Evolutionary conservation across 2,329 filamentous ascomycete genomes (phyloP).

Genomic region (Bipolaris sorokiniana): DNA sequence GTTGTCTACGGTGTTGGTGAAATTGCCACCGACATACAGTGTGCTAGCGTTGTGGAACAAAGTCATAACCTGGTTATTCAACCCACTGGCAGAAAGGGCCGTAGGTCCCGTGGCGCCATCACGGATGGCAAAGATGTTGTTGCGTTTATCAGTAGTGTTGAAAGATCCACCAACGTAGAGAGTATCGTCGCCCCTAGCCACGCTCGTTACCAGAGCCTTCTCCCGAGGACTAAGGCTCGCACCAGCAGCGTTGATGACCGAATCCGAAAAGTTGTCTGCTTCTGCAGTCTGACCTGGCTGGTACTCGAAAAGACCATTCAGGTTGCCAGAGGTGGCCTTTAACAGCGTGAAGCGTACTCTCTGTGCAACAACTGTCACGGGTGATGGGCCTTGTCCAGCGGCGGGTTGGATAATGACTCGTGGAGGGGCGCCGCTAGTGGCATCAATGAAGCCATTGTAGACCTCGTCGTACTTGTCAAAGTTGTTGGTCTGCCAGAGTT

Average conservation of each 20-base stretch:
- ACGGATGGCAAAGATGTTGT: conserved; percentile 77
- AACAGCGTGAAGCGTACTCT: conserved; percentile 78
- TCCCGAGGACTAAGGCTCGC: conserved; percentile 64
- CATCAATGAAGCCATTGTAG: conserved; percentile 84
- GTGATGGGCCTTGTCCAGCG: conserved; percentile 61
- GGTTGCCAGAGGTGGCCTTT: conserved; percentile 74
- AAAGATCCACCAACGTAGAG: conserved; percentile 87
- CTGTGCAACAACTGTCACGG: conserved; percentile 84
- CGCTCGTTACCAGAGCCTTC: conserved; percentile 71
- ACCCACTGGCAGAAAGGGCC: conserved; percentile 70
- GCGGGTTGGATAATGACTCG: conserved; percentile 77
- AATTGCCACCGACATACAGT: conserved; percentile 80
- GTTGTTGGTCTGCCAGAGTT: conserved; percentile 88
- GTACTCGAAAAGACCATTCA: conserved; percentile 92
- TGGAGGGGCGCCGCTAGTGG: conserved; percentile 76
- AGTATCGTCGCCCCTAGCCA: conserved; percentile 66
- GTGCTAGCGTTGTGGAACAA: conserved; percentile 70
- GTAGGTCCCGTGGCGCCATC: conserved; percentile 64
- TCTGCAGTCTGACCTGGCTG: conserved; percentile 69
- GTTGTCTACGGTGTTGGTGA: conserved; percentile 73
- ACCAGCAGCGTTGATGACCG: conserved; percentile 78
- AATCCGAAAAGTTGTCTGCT: conserved; percentile 70
- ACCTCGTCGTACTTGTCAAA: conserved; percentile 97
- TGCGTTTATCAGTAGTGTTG: conserved; percentile 61
- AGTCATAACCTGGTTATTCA: conserved; percentile 78